Evolutionary conservation across 768 basidiomycete species (phyloP).

Genomic region (Pisolithus sp.): DNA sequence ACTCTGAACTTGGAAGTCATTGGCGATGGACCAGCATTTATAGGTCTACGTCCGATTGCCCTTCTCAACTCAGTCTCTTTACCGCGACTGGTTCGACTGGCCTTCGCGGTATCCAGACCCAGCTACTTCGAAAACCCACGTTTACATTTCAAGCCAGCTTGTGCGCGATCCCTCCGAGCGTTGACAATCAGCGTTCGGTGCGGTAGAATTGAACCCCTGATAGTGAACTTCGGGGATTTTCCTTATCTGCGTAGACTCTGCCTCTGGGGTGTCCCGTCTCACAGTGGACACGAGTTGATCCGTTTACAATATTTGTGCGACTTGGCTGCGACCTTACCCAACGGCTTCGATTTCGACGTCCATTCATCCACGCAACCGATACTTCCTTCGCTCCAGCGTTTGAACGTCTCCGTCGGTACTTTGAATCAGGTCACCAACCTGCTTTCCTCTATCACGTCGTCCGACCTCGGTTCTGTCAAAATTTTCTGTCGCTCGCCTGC

Average conservation of each 20-base stretch:
- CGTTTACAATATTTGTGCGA: slow-evolving; percentile 20
- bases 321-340: slow-evolving; percentile 14
- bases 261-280: slow-evolving; percentile 19
- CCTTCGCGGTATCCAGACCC: slow-evolving; percentile 18
- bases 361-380: neutral
- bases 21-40: slow-evolving; percentile 10
- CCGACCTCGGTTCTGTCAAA: slow-evolving; percentile 15
- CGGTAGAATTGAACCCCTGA: slow-evolving; percentile 7
- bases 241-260: slow-evolving; percentile 17
- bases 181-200: slow-evolving; percentile 15
- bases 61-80: slow-evolving; percentile 17
- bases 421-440: slow-evolving; percentile 25
- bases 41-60: slow-evolving; percentile 2
- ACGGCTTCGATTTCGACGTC: slow-evolving; percentile 12
- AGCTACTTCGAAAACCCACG: slow-evolving; percentile 9
- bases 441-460: slow-evolving; percentile 18
- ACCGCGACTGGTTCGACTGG: slow-evolving; percentile 15
- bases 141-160: slow-evolving; percentile 17
- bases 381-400: slow-evolving; percentile 15
- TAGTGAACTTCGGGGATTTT: slow-evolving; percentile 13
- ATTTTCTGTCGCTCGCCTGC: slow-evolving; percentile 24
- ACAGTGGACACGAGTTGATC: slow-evolving; percentile 15
- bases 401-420: slow-evolving; percentile 19
- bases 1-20: slow-evolving; percentile 18
- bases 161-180: slow-evolving; percentile 12